phyloP scores from a whole-genome alignment of 176 grass and related monocot genomes.

The Dendrocalamus sinicus region DNA sequence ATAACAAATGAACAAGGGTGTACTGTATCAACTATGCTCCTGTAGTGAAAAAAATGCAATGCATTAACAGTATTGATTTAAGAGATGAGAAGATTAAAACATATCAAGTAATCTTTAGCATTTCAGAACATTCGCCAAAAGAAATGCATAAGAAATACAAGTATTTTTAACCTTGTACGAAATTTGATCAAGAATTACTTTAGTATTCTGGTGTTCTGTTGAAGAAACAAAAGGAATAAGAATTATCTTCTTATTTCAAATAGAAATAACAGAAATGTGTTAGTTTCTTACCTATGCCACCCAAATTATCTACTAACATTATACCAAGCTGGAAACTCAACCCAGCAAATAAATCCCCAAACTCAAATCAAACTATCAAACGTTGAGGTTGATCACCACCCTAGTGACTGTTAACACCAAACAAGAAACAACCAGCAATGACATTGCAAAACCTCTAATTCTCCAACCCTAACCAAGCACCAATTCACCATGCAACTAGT shows the following conservation, averaged over 20 bases:
- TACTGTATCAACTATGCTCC: background rate
- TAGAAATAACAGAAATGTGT: background rate
- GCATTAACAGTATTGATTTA: background rate
- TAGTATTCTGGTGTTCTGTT: background rate
- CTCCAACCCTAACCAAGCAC: background rate
- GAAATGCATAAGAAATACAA: background rate
- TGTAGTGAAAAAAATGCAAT: background rate
- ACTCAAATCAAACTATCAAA: background rate
- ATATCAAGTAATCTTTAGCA: background rate
- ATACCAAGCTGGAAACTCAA: background rate
- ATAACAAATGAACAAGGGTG: background rate
- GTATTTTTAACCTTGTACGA: constrained; percentile 16
- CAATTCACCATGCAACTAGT: background rate
- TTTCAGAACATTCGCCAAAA: background rate
- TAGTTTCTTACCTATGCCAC: background rate
- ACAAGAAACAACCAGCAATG: background rate
- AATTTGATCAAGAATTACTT: background rate
- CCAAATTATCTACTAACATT: background rate
- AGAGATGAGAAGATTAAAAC: background rate
- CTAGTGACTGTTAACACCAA: background rate
- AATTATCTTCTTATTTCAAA: background rate
- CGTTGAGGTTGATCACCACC: background rate
- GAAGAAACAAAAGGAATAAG: background rate
- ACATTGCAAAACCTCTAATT: background rate
- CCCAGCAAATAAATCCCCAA: background rate